Evolutionary conservation across 2,329 filamentous ascomycete species (phyloP), one percentile per base, ranked within the genome.

Genomic region (Microsporum canis): DNA sequence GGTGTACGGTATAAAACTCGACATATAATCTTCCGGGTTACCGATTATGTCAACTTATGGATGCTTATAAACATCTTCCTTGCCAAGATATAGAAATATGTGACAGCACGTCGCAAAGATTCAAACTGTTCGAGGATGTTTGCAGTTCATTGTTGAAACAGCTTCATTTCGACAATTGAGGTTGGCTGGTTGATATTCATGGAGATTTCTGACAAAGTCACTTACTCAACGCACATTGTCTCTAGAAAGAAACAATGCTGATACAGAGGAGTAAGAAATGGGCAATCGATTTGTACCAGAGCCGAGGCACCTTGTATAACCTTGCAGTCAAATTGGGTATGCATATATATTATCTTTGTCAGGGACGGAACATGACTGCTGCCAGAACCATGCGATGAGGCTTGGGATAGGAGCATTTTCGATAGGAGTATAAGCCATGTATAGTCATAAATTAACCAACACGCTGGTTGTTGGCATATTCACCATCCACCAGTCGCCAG

Each of bases 261-360:
- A 49, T 33, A 31, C 45, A 49, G 8, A 49, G 23, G 12, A 8
- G 8, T 29, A 49, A n/a, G 27, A 49, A 29, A 49, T 29, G 45
- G 14, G 45, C 10, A 31, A 49, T 31, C 31, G 45, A 49, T 23
- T 31, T 49, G 23, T 29, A 3, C 45, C 3, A 10, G 45, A 33
- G 8, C 45, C 31, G 49, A 55, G n/a, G 31, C 49, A 55, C 29
- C 36, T n/a, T 55, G 17, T 34, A 34, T 33, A 34, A 55, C 31
- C 49, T 7, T 34, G 49, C 8, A 55, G 33, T 36, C 49, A 14
- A 17, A 36, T 36, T 55, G 49, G 49, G 49, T 34, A 55, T 55
- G 49, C 49, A 55, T 55, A 55, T 51, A 51, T 53, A 27, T 55
- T 55, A 34, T 34, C 49, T 36, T 55, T 34, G 49, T 49, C 45